These are phyloP conservation scores for Ceratobasidium papillatum DNA, from an alignment of 1,284 basidiomycete species.

Conservation along the genomic window DNA sequence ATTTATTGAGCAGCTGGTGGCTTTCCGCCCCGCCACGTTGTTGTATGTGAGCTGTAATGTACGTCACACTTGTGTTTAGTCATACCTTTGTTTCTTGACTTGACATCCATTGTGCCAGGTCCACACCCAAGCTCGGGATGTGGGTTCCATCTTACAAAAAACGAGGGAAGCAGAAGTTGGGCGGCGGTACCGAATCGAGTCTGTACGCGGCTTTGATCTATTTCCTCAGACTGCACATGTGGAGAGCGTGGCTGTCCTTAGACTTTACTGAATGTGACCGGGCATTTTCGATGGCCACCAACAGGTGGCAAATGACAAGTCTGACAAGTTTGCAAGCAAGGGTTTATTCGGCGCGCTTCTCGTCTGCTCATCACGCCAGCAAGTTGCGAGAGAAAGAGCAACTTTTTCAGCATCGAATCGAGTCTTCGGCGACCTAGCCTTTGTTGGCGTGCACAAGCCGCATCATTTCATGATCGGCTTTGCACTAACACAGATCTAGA, in stretches of 20 bases:
- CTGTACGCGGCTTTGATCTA: constrained; percentile 85
- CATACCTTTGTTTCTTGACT: not conserved
- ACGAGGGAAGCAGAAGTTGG: constrained; percentile 51
- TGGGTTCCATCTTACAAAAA: constrained; percentile 72
- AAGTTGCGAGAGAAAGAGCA: not conserved
- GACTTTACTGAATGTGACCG: constrained; percentile 14
- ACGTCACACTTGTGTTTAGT: constrained; percentile 51
- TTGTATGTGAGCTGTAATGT: constrained; percentile 95
- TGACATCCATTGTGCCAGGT: constrained; percentile 49
- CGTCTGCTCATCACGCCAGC: not conserved
- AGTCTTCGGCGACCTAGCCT: not conserved
- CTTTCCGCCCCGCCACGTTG: constrained; percentile 73
- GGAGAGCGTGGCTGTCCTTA: constrained; percentile 69
- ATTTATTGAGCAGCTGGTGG: constrained; percentile 81
- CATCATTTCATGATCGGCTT: not conserved
- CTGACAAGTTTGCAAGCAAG: constrained; percentile 1
- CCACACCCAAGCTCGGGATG: constrained; percentile 83
- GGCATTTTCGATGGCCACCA: not conserved
- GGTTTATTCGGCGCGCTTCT: not conserved
- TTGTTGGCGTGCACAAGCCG: not conserved
- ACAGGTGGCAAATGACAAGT: not conserved
- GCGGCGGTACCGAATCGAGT: constrained; percentile 73
- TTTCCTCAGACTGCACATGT: constrained; percentile 96
- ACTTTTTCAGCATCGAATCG: not conserved
- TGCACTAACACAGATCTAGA: not conserved